Conservation (phyloP, 495 filamentous ascomycete genomes). For the Aeminium ludgeri region DNA sequence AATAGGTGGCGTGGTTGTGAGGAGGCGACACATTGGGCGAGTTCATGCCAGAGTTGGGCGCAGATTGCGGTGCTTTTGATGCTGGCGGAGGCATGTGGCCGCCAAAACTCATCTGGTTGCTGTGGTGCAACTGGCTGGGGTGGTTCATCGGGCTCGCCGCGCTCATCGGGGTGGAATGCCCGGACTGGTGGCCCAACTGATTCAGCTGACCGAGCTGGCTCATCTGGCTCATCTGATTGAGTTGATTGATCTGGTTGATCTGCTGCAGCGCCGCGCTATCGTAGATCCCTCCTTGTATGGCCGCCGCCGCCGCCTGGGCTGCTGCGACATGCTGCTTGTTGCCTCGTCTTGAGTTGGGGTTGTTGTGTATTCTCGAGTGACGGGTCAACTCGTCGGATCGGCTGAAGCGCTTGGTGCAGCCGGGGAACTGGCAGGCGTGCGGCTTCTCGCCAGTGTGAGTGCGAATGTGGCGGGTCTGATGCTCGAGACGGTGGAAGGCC, state of each 20-base stretch:
- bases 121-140: slow-evolving; percentile 6
- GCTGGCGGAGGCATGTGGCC: slow-evolving; percentile 47
- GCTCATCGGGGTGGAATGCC: neutral
- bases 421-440: slow-evolving; percentile 82
- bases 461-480: slow-evolving; percentile 93
- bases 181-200: neutral
- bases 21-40: slow-evolving; percentile 95
- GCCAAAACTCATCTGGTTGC: slow-evolving; percentile 1
- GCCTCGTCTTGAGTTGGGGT: slow-evolving; percentile 86
- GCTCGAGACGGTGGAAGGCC: slow-evolving; percentile 95
- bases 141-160: slow-evolving; percentile 2
- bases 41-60: slow-evolving; percentile 72
- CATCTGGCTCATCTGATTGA: slow-evolving; percentile 5
- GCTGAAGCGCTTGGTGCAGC: slow-evolving; percentile 94
- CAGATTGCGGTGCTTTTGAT: slow-evolving; percentile 64
- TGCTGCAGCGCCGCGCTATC: slow-evolving; percentile 11
- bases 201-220: slow-evolving; percentile 2
- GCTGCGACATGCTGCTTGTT: slow-evolving; percentile 51
- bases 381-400: slow-evolving; percentile 92
- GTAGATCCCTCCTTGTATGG: slow-evolving; percentile 22
- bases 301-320: slow-evolving; percentile 35
- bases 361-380: slow-evolving; percentile 96
- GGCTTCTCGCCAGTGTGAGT: slow-evolving; percentile 98
- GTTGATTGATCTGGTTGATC: slow-evolving; percentile 11
- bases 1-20: slow-evolving; percentile 67